Evolutionary conservation across 768 basidiomycete species (phyloP), one percentile per base, ranked within the genome.

Genomic region (Calocybe cyanea): DNA sequence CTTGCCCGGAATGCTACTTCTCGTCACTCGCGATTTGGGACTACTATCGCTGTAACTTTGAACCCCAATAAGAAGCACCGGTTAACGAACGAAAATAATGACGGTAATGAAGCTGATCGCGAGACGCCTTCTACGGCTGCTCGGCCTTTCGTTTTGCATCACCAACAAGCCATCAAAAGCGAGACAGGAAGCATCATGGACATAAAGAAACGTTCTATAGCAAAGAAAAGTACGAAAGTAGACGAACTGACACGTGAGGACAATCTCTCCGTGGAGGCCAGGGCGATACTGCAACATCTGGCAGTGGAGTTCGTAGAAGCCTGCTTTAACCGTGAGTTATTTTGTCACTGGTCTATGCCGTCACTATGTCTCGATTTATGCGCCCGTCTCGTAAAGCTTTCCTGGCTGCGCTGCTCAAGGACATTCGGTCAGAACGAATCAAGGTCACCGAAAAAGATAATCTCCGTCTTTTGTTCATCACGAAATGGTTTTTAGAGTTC

Each of bases 371-470:
- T n/a, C 34, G 14, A 51, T 19, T 35, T 32, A 31, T 15, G 30
- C 38, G 43, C 34, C 20, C 14, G 31, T 43, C 23, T 15, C 23
- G 37, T n/a, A 61, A n/a, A 96, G 92, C 81, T n/a, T 94, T 98
- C 67, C 77, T 98, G 39, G 68, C 80, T 13, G 81, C 81, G 2
- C 70, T 98, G 25, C 71, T 98, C 50, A 94, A 87, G 65, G 96
- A 98, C 60, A 97, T 99, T 62, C 82, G 86, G 48, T 88, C 89
- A 49, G 91, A 98, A 65, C 77, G 93, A 36, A 76, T 86, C 43
- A 93, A 94, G 65, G 83, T 99, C 51, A 85, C 85, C n/a, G 92
- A 96, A 59, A 91, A 92, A 56, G 96, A 98, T 62, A 86, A 94
- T 58, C 77, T 94, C 45, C 84, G 96, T 6, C 72, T 96, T 19